Base-by-base conservation (phyloP, 192 early-diverging fungal genomes). In the Chytriomyces sp. region DNA sequence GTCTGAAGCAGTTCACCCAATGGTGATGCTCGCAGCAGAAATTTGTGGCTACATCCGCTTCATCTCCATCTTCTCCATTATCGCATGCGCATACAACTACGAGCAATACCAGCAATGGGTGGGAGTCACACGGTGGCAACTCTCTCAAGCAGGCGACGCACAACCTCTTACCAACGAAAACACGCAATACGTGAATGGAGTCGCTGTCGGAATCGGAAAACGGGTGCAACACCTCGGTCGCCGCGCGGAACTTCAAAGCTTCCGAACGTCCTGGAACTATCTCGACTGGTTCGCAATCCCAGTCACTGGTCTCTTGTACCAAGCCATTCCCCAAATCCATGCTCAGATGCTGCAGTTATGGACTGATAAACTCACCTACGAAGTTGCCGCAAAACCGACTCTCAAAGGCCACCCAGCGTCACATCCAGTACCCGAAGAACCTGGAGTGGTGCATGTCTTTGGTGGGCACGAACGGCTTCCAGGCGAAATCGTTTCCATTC, bases 31-130 rank as follows among this genome's bases (percentile, higher is more conserved):
- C 24, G 67, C 67, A 23, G 48, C 35, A 26, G 46, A 79, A 44
- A 48, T 82, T 48, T 72, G 76, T 76, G 72, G 70, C 61, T 85
- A 68, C 44, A 26, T 85, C 13, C 61, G 81, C 10, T 20, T 79
- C 28, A 5, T 70, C 9, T 57, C 69, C 28, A 46, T 76, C 61
- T 13, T 81, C 18, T 57, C 71, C 50, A 61, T 77, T 24, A 24
- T 85, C 35, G 26, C 64, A 9, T 79, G 43, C 35, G 50, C 82
- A 23, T 73, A 59, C 69, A 69, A 81, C 49, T 81, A 85, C 77
- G 80, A 85, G 28, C 67, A 53, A 23, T 85, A 85, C 70, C 76
- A 83, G 18, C 71, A 60, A 23, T 85, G 81, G 81, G 77, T 78
- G 64, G 81, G 78, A 26, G 44, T 59, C 45, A 64, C 80, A 44